Base-by-base conservation (phyloP, 2,329 filamentous ascomycete species). In the Orbilia ellipsospora region DNA sequence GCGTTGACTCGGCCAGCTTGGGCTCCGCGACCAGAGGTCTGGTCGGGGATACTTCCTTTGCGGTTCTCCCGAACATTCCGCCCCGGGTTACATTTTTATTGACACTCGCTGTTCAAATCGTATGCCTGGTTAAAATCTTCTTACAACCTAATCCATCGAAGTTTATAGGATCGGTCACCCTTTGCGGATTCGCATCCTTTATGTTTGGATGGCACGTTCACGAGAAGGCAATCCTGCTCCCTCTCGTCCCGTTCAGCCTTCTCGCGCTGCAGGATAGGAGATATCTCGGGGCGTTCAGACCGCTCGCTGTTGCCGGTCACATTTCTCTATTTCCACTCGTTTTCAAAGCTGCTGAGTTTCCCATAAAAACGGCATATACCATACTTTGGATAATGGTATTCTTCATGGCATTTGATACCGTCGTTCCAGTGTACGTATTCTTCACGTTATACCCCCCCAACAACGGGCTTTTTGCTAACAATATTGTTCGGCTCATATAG, bases 141-240 rank as follows among this genome's bases (percentile, higher is more conserved):
- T 81, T 88, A 54, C 86, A 87, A 60, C 93, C 93, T 1, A 92
- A 88, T 0, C 97, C 93, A 92, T 91, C 96, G 77, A 91, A 88
- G 67, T 98, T 99, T 81, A 87, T 98, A 50, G 93, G 93, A 2
- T 90, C 93, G 0, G 88, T 97, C 52, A 97, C 94, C 0, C 88
- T 98, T 15, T 98, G 95, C 80, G 95, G 92, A 72, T 99, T 97
- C 81, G 92, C 94, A 0, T 97, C 94, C 0, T 99, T 99, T 84
- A 86, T 99, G 8, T 98, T 98, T 79, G 94, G 95, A 68, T 99
- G 94, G 93, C 95, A 99, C 81, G 95, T 99, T 7, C 95, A 99
- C 80, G 95, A 99, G 81, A 99, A 99, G 83, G 95, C 95, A 0
- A 92, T 99, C 69, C 87, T 99, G 20, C 88, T 98, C 18, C 91